Conservation (phyloP, 805 yeast genomes). For the Candida orba region DNA sequence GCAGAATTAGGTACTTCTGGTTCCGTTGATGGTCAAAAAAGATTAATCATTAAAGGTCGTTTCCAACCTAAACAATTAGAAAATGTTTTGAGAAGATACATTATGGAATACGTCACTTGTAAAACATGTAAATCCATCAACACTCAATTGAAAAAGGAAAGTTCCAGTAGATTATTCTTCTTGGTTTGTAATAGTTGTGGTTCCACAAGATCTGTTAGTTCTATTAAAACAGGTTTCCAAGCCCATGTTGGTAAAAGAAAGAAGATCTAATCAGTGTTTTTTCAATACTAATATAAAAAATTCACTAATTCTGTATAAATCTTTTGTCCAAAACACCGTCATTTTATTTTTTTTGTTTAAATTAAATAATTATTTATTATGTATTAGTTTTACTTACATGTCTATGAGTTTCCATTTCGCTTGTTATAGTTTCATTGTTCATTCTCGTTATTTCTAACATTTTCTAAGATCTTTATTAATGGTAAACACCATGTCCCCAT, state of each 20-base stretch:
- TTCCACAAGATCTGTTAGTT: constrained; percentile 90
- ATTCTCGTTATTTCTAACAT: constrained; percentile 8
- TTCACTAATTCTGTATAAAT: not conserved
- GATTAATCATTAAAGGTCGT: constrained; percentile 96
- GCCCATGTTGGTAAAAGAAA: constrained; percentile 92
- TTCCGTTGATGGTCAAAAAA: constrained; percentile 95
- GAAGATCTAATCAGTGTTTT: constrained; percentile 30
- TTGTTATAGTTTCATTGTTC: too few species aligned
- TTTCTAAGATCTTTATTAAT: constrained; percentile 47
- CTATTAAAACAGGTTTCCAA: constrained; percentile 99
- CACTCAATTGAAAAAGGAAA: constrained; percentile 92
- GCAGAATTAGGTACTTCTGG: constrained; percentile 99
- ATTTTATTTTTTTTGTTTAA: too few species aligned
- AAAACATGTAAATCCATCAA: constrained; percentile 98
- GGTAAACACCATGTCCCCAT: constrained; percentile 64
- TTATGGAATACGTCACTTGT: constrained; percentile 96
- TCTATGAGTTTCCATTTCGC: not conserved
- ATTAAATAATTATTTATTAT: too few species aligned
- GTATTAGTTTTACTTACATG: not conserved
- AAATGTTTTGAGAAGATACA: constrained; percentile 91
- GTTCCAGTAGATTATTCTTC: constrained; percentile 92
- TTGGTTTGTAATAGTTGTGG: constrained; percentile 98
- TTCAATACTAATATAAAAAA: too few species aligned
- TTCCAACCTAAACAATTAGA: constrained; percentile 97
- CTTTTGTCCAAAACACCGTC: too few species aligned